Evolutionary conservation across 2,329 filamentous ascomycete species (phyloP), one percentile per base, ranked within the genome.

Genomic region (Massarina eburnea): DNA sequence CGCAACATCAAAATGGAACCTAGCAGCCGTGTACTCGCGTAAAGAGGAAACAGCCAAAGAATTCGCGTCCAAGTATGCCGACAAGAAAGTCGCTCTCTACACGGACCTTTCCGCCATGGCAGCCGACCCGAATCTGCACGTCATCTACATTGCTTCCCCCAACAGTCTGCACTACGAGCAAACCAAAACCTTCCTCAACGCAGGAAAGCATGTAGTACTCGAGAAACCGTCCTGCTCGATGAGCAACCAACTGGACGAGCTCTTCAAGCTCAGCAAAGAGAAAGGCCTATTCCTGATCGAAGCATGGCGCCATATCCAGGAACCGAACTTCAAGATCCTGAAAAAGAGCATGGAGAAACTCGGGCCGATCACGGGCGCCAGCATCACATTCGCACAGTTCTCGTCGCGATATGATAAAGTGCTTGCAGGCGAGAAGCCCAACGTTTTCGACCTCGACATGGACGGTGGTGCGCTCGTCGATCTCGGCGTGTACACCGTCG

Each of bases 281-380:
- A 68, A 76, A 18, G 59, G 63, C 14, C 66, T 76, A 8, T 71
- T 73, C 48, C 56, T 78, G 12, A 68, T 78, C 45, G 76, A 78
- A 61, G 76, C 76, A 14, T 77, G 70, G 64, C 65, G 76, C 27
- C 76, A 78, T 55, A 71, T 77, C 39, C 76, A 77, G 61, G 76
- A 78, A 61, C 62, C 66, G 33, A 77, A 77, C 58, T 78, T 75
- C 68, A 72, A 73, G 43, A 58, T 71, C 22, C 56, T 77, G 24
- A 72, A 73, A 35, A 48, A 58, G 6, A 57, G 57, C 8, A 61
- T 75, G 15, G 57, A 65, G 32, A 60, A 59, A n/a, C 54, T 78
- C 2, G 75, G 74, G 0, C 57, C 58, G 0, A 62, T 78, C 36
- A 72, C 71, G 45, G 75, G 75, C 36, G 75, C 74, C 8, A 70